Evolutionary conservation across 208 protist genomes (phyloP).

Genomic region (Trypanosoma platydactyli): DNA sequence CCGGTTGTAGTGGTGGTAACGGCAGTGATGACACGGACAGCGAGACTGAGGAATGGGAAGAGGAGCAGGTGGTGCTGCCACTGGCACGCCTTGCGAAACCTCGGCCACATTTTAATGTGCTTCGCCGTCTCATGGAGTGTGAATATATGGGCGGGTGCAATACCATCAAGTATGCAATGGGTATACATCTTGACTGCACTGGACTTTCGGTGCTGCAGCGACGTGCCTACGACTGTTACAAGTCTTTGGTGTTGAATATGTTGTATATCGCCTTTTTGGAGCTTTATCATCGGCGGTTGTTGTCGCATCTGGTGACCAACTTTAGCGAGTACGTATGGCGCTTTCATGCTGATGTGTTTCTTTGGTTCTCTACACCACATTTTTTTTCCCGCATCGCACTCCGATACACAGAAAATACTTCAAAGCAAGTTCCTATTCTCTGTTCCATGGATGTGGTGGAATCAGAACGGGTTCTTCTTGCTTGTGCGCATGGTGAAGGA

Average conservation of each 20-base stretch:
- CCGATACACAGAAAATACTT: neutral
- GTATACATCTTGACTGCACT: constrained; percentile 55
- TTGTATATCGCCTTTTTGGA: constrained; percentile 78
- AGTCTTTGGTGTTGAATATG: constrained; percentile 64
- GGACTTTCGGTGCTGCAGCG: constrained; percentile 79
- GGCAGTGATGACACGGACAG: constrained; percentile 39
- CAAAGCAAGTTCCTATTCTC: constrained; percentile 1
- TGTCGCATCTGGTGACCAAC: constrained; percentile 5
- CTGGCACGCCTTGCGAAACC: constrained; percentile 38
- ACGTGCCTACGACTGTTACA: constrained; percentile 70
- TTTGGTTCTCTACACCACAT: constrained; percentile 69
- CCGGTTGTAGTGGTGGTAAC: constrained; percentile 9
- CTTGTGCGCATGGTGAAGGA: neutral
- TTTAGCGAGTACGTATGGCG: constrained; percentile 59
- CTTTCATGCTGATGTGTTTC: constrained; percentile 43
- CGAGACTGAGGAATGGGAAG: constrained; percentile 65
- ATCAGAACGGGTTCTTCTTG: constrained; percentile 24
- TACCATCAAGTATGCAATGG: constrained; percentile 39
- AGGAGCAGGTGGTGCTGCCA: constrained; percentile 57
- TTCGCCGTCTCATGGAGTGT: constrained; percentile 68
- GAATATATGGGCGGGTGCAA: constrained; percentile 43
- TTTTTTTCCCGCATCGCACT: constrained; percentile 19
- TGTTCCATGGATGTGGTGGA: constrained; percentile 18
- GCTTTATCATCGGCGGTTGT: constrained; percentile 52
- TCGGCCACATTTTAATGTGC: constrained; percentile 56